Conservation (phyloP, 306 rosid species). For the Vicia sativa region DNA sequence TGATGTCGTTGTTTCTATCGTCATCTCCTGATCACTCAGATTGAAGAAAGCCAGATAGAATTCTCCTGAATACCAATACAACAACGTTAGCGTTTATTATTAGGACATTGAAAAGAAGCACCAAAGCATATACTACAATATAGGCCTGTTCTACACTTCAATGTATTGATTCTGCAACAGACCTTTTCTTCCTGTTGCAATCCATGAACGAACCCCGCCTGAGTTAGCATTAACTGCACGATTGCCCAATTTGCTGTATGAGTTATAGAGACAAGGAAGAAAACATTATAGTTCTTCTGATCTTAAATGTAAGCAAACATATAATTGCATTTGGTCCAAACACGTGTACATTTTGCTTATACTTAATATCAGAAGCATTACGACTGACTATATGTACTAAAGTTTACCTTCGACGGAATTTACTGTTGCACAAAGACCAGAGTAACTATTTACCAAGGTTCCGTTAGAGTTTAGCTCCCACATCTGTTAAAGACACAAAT, state of each 20-base stretch:
- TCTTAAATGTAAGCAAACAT: too few species aligned
- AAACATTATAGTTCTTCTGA: too few species aligned
- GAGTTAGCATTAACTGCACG: conserved; percentile 51
- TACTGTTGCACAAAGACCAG: conserved; percentile 74
- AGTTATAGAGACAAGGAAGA: not conserved
- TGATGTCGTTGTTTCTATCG: conserved; percentile 50
- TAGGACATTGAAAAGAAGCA: too few species aligned
- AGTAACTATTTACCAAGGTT: conserved; percentile 74
- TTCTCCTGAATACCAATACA: conserved; percentile 51
- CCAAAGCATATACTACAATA: too few species aligned
- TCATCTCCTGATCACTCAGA: conserved; percentile 48
- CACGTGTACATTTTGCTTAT: too few species aligned
- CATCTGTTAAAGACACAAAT: conserved; percentile 48
- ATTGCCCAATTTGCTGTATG: conserved; percentile 38
- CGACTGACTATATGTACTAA: not conserved
- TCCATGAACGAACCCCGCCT: conserved; percentile 75
- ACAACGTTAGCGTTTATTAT: not conserved
- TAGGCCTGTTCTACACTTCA: not conserved
- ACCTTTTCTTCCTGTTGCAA: conserved; percentile 83
- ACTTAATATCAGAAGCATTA: too few species aligned
- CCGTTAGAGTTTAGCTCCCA: conserved; percentile 77
- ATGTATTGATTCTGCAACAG: conserved; percentile 18
- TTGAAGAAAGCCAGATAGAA: conserved; percentile 78
- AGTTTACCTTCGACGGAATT: conserved; percentile 54
- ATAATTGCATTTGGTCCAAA: too few species aligned